Evolutionary conservation across 2,329 filamentous ascomycete genomes (phyloP).

Genomic region (Aureobasidium sp.): DNA sequence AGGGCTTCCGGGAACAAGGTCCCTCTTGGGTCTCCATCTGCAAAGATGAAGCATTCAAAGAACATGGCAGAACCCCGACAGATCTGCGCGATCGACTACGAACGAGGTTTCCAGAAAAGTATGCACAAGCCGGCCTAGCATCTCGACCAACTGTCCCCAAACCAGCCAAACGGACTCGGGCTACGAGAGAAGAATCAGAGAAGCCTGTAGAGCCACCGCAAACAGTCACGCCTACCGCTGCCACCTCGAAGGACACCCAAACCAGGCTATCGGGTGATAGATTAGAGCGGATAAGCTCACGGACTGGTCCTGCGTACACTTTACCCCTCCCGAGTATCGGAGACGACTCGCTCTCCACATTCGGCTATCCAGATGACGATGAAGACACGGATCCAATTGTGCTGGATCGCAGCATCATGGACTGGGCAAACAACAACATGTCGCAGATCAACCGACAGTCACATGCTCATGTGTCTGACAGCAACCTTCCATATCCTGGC

Average conservation of each 20-base stretch:
- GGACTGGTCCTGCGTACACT: constrained; percentile 13
- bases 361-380: constrained; percentile 17
- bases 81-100: constrained; percentile 55
- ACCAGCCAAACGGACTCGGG: constrained; percentile 11
- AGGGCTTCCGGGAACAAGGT: constrained; percentile 50
- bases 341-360: constrained; percentile 20
- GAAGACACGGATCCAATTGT: constrained; percentile 21
- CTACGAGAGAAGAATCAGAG: not conserved
- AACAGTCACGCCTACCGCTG: not conserved
- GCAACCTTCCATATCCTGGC: constrained; percentile 4
- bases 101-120: constrained; percentile 49
- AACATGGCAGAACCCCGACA: constrained; percentile 45
- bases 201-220: not conserved
- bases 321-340: constrained; percentile 16
- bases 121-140: constrained; percentile 40
- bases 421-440: constrained; percentile 20
- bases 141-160: constrained; percentile 24
- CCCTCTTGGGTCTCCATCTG: constrained; percentile 53
- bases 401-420: constrained; percentile 27
- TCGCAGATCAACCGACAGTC: not conserved
- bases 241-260: not conserved
- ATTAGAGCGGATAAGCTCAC: not conserved
- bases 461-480: not conserved
- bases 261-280: not conserved
- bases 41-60: constrained; percentile 43